Evolutionary conservation across 208 protist genomes (phyloP), one percentile per base, ranked within the genome.

Genomic region (Wallacemonas sp.): DNA sequence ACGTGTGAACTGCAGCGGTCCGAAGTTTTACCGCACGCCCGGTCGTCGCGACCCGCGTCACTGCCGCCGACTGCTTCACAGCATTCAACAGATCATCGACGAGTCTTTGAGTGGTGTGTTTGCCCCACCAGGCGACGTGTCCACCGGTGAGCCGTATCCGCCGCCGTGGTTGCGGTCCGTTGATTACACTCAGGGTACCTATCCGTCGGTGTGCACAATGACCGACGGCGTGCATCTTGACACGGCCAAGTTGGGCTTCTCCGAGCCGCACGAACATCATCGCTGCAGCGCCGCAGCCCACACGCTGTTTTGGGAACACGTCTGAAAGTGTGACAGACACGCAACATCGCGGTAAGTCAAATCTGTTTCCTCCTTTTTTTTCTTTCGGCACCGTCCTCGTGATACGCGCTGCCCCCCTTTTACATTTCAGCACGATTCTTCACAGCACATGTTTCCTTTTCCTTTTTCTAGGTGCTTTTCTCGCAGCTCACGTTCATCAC

Each of bases 191-290:
- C 50, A 38, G 17, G 21, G 21, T 24, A 2, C 38, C 3, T 57
- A 57, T 32, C 50, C 50, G 15, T 13, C 6, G n/a, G 50, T 39
- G 50, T 57, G 50, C 30, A 57, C 50, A 12, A 57, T 57, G 50
- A 57, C 10, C n/a, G 50, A 57, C 32, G 50, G 50, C 30, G 50
- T 57, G 32, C 50, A 57, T 1, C n/a, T 57, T 26, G 50, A 57
- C 19, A 37, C 30, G 12, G 50, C 50, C 9, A 57, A 57, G 50
- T n/a, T 57, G 6, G 50, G 50, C 26, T 57, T 57, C 21, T 33
- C 50, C 17, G 50, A 57, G n/a, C 5, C 15, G 19, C 30, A 10
- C 30, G 8, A 13, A 10, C 13, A 15, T 3, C 50, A 57, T 19
- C 50, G n/a, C 30, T 57, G 50, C 50, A 39, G 29, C 32, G 50